These are phyloP conservation scores for Lodderomyces elongisporus DNA, from an alignment of 1,139 yeast species.

Conservation along the genomic window DNA sequence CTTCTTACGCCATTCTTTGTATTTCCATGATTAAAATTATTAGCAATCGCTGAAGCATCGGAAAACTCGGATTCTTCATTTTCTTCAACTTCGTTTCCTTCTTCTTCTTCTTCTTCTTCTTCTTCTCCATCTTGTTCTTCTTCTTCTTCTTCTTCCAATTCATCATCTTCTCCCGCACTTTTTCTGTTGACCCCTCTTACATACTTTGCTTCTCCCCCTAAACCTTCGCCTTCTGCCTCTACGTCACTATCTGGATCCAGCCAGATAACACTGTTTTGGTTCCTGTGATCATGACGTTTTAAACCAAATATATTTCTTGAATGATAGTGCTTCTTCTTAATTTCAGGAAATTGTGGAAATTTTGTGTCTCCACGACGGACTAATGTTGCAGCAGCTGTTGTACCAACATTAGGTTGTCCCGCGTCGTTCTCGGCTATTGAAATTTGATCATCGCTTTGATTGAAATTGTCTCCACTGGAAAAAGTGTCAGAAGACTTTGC, in stretches of 20 bases:
- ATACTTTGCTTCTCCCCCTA: too few species aligned
- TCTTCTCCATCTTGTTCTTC: too few species aligned
- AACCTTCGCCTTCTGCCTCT: too few species aligned
- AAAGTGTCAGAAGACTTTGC: conserved; percentile 10
- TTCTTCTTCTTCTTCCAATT: not conserved
- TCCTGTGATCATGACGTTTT: conserved; percentile 1
- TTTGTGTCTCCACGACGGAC: conserved; percentile 7
- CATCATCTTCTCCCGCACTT: not conserved
- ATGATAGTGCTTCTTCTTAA: conserved; percentile 11
- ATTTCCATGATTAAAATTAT: too few species aligned
- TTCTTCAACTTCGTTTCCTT: too few species aligned
- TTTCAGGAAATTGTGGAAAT: conserved; percentile 27
- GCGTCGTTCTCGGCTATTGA: conserved; percentile 10
- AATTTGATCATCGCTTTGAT: conserved; percentile 8
- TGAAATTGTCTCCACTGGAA: conserved; percentile 15
- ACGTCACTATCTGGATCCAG: conserved; percentile 1
- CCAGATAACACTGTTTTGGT: not conserved
- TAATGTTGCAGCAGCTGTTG: too few species aligned
- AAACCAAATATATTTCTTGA: conserved; percentile 7
- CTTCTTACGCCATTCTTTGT: too few species aligned
- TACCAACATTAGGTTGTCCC: conserved; percentile 6
- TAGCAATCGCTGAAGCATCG: too few species aligned
- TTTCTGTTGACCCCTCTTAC: too few species aligned
- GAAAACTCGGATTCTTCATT: too few species aligned
- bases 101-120: too few species aligned